phyloP scores from a whole-genome alignment of 2,329 filamentous ascomycete species.

The Alternaria postmessia region DNA sequence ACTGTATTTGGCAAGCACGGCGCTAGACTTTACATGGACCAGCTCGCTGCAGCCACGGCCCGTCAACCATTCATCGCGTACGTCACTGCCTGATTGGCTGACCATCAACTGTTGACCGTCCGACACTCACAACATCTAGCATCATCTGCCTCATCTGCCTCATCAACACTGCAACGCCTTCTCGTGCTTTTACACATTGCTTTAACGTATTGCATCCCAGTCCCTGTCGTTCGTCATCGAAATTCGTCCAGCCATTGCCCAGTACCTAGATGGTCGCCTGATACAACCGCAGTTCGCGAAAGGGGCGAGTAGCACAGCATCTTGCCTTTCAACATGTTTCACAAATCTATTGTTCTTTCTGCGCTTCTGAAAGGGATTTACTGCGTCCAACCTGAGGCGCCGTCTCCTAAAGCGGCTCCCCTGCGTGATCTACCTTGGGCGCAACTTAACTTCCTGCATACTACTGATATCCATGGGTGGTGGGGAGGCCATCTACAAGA shows the following conservation, averaged over 20 bases:
- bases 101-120: conserved; percentile 8
- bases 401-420: conserved; percentile 78
- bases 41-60: conserved; percentile 14
- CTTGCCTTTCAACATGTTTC: conserved; percentile 28
- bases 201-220: neutral
- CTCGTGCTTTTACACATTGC: neutral
- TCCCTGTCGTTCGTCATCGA: conserved; percentile 8
- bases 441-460: conserved; percentile 90
- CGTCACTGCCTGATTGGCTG: conserved; percentile 27
- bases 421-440: conserved; percentile 88
- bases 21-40: conserved; percentile 16
- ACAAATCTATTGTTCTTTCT: conserved; percentile 20
- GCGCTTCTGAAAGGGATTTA: conserved; percentile 54
- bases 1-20: conserved; percentile 19
- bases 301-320: conserved; percentile 1
- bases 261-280: conserved; percentile 31
- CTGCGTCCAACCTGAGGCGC: conserved; percentile 77
- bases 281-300: conserved; percentile 1
- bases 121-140: conserved; percentile 9
- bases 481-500: conserved; percentile 92
- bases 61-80: conserved; percentile 20
- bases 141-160: conserved; percentile 5
- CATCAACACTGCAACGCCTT: conserved; percentile 3
- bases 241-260: conserved; percentile 12
- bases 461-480: conserved; percentile 95